Base-by-base conservation (phyloP, 495 filamentous ascomycete genomes). In the Copromyces sp. region DNA sequence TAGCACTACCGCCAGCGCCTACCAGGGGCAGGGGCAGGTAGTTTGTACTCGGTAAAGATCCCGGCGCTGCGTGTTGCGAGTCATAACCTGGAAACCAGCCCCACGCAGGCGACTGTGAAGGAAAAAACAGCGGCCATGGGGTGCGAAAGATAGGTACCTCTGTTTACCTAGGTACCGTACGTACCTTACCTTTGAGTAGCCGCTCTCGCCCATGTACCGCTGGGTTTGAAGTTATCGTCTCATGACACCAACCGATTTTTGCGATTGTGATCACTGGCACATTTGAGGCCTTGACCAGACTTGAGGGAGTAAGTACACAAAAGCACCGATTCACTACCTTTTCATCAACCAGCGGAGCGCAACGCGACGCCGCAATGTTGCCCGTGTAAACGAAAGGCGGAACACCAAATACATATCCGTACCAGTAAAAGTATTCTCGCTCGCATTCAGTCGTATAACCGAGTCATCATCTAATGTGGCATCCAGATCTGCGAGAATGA, bases 401-500 rank as follows among this genome's bases (percentile, higher is more conserved):
- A 61, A 24, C 53, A 61, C 53, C 53, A 12, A 61, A 14, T 61
- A 61, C 32, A 32, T 16, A 61, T 61, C 24, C 53, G 53, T 61
- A 61, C 24, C 24, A 61, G 53, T 61, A 61, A 61, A 61, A 29
- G 53, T 32, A 61, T 61, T 61, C 53, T 32, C 24, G 12, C 12
- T 20, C 14, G 11, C 24, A 61, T 32, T 14, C 12, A 61, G 24
- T 24, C 53, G 11, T 32, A 20, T 32, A 2, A 12, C 32, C 53
- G 24, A 61, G 24, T 61, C 24, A 61, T 61, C 53, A 61, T 61
- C 53, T 61, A 61, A 32, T 61, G 65, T 38, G 68, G 32, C 42
- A 16, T 61, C 32, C 32, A 73, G 38, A 44, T 59, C 42, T 32
- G 68, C 17, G 47, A 35, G 24, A 47, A 72, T 29, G n/a, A 79